These are phyloP conservation scores for Hypoxylon cercidicola DNA, from an alignment of 495 filamentous ascomycete genomes.

Conservation along the genomic window DNA sequence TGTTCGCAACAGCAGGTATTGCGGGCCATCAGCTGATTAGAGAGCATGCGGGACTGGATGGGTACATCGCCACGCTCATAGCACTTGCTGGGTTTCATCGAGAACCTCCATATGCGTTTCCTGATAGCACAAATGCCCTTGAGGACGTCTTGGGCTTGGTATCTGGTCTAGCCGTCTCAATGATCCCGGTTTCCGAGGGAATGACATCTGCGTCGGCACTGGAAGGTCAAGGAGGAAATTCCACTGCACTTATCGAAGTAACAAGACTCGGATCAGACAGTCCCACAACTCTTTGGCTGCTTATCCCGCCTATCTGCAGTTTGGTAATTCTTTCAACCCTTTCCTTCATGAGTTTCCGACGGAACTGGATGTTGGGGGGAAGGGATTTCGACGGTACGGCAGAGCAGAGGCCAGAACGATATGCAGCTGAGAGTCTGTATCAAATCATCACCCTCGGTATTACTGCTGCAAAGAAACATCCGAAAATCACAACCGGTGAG, in stretches of 20 bases:
- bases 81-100: background rate
- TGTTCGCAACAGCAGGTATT: background rate
- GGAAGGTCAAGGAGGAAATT: background rate
- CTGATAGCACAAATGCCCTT: background rate
- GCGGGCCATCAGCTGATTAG: background rate
- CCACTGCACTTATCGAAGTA: background rate
- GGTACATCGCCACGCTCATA: background rate
- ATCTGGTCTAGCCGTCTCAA: background rate
- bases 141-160: background rate
- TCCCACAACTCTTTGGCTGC: background rate
- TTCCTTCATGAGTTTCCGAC: background rate
- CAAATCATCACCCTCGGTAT: background rate
- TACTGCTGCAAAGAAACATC: no score
- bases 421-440: conserved; percentile 1
- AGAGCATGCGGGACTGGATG: background rate
- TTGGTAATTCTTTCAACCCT: background rate
- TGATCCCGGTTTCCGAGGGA: background rate
- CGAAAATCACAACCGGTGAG: no score
- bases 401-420: background rate
- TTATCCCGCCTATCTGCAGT: background rate
- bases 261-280: background rate
- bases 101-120: background rate
- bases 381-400: background rate
- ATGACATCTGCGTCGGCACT: background rate
- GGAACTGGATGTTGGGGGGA: background rate